Evolutionary conservation across 495 filamentous ascomycete species (phyloP), one percentile per base, ranked within the genome.

Genomic region (Tuber calosporum): DNA sequence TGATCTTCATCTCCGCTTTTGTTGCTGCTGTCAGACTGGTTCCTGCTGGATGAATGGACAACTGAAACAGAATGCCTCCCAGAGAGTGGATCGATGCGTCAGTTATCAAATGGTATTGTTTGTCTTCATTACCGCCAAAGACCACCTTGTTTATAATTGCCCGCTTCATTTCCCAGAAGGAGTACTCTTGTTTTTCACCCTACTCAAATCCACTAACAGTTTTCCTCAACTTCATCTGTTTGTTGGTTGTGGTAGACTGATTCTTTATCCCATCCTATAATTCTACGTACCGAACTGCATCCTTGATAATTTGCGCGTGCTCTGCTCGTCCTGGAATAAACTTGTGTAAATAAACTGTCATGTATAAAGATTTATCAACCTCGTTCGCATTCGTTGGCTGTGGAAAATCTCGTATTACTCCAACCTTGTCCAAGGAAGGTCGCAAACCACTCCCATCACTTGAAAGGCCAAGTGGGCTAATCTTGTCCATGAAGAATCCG

Each of bases 91-190:
- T 0, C 4, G 40, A 71, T 0, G 67, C 67, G 26, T 74, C 42
- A 0, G 30, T 48, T 2, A 68, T 34, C 17, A 74, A 2, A 30
- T 70, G 68, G 58, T 74, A 74, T 62, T 74, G 72, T 1, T 13
- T 19, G 0, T 0, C 20, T 0, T 17, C 30, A 22, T 74, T 15
- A 1, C 72, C 68, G 1, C 68, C 41, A 1, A 7, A 48, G 0
- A 70, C 26, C 2, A 58, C 41, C 6, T 70, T 70, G 4, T 74
- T 15, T 1, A 43, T 0, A 13, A 74, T 70, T 3, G 6, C 39
- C 6, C n/a, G 1, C 40, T 73, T 73, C 0, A 73, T 70, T n/a
- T 43, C 38, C 30, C 58, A 6, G 39, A 74, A 74, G 0, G 67
- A 53, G 0, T 15, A 1, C 2, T 74, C 67, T 19, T 43, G 22